Evolutionary conservation across 805 yeast species (phyloP), one percentile per base, ranked within the genome.

Genomic region (Wickerhamomyces chaumierensis): DNA sequence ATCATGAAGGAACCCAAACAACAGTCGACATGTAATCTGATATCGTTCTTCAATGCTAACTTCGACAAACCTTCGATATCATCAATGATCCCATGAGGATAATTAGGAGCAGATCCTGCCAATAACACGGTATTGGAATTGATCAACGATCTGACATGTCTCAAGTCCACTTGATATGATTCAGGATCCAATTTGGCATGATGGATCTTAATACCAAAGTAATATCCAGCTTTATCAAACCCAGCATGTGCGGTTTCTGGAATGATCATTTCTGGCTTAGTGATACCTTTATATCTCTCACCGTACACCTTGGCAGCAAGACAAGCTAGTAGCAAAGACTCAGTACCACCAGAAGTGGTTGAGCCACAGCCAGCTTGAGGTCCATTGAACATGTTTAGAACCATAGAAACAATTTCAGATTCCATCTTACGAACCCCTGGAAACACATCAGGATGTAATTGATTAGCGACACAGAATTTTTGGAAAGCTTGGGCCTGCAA

Each of bases 341-440:
- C 98, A 0, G 98, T 88, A 18, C 98, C 98, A 14, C 98, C 98
- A 3, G 90, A 78, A 1, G 95, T 80, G 0, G 94, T 73, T 6
- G 92, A 78, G 9, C 33, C 18, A 31, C 33, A 15, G 97, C 97
- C 47, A 77, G 76, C 62, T 12, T 66, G 62, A 1, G 96, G 96
- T 0, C 90, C 95, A 57, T 88, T 71, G 64, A 81, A 90, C 51
- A 88, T 53, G 16, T 67, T 69, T 45, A 92, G 63, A 5, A 82
- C 88, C 97, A 92, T 92, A 1, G 90, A 67, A 3, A 90, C 96
- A 11, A 88, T 85, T 53, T 92, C 97, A 6, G 95, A 66, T 55
- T 90, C 98, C 95, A 90, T 88, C 58, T 90, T 87, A 33, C 98
- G 75, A 7, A 90, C 83, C 5, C 94, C 97, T 0, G 97, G 98